phyloP scores from a whole-genome alignment of 331 rosid species.

The Prunus yedoensis region DNA sequence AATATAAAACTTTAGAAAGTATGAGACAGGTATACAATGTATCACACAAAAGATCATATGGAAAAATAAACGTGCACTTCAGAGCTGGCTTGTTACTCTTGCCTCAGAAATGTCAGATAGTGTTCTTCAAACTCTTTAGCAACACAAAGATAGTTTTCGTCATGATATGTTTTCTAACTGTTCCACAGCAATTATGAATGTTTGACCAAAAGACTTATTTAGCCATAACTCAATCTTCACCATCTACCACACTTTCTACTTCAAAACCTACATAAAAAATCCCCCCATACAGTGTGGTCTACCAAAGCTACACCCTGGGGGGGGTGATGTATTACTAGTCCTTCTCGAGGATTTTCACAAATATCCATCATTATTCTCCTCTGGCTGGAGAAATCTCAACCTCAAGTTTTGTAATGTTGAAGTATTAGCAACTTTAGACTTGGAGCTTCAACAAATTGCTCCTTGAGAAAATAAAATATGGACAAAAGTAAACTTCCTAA shows the following conservation, averaged over 20 bases:
- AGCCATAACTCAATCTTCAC: background rate
- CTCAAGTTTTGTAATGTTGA: background rate
- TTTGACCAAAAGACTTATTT: background rate
- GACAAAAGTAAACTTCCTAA: background rate
- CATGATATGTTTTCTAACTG: background rate
- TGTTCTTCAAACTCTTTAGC: conserved; percentile 2
- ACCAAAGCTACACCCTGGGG: background rate
- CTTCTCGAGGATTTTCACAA: background rate
- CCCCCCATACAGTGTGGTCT: background rate
- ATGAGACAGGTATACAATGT: conserved; percentile 16
- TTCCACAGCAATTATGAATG: background rate
- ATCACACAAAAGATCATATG: background rate
- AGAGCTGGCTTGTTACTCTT: background rate
- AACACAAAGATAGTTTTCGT: background rate
- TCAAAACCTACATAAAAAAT: background rate
- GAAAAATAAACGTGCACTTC: conserved; percentile 1
- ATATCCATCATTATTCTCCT: background rate
- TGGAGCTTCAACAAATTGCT: background rate
- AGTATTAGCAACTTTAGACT: background rate
- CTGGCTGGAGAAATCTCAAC: background rate
- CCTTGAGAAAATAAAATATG: background rate
- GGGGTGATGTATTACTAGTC: background rate
- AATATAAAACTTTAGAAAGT: conserved; percentile 70
- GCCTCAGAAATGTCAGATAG: background rate
- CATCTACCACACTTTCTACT: background rate